phyloP scores from a whole-genome alignment of 2,329 filamentous ascomycete genomes.

The Chaetomiaceae sp. region DNA sequence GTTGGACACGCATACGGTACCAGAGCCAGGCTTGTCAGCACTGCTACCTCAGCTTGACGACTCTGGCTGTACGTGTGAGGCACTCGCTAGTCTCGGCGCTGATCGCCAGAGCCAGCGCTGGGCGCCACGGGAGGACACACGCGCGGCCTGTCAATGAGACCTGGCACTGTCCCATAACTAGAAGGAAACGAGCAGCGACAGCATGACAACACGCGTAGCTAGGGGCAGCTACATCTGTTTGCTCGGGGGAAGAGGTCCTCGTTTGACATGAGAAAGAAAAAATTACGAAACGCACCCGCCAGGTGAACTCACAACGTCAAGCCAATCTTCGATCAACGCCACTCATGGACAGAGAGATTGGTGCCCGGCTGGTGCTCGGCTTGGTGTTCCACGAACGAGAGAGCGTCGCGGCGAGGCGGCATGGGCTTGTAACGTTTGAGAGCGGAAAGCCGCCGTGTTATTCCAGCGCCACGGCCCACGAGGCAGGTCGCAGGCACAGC shows the following conservation, averaged over 20 bases:
- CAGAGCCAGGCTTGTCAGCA: neutral
- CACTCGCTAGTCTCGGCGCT: neutral
- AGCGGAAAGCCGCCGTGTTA: neutral
- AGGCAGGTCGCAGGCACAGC: slow-evolving; percentile 13
- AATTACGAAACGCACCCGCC: slow-evolving; percentile 8
- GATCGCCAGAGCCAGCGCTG: neutral
- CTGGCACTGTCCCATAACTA: too few species aligned
- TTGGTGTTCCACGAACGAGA: slow-evolving; percentile 10
- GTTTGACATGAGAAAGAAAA: neutral
- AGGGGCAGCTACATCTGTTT: neutral
- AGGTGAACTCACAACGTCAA: neutral
- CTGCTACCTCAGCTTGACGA: neutral
- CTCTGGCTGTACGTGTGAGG: slow-evolving; percentile 1
- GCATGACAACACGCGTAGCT: neutral
- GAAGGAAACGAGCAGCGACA: neutral
- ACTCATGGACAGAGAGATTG: slow-evolving; percentile 7
- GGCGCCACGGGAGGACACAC: neutral
- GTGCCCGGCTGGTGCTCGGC: neutral
- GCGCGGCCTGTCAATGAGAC: too few species aligned
- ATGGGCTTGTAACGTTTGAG: too few species aligned
- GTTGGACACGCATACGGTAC: neutral
- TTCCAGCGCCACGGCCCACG: slow-evolving; percentile 14
- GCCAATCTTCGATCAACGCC: neutral
- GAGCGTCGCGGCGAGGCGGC: neutral
- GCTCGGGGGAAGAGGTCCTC: neutral